These are phyloP conservation scores for Mayamaea pseudoterrestris DNA, from an alignment of 108 stramenopile genomes.

Conservation along the genomic window DNA sequence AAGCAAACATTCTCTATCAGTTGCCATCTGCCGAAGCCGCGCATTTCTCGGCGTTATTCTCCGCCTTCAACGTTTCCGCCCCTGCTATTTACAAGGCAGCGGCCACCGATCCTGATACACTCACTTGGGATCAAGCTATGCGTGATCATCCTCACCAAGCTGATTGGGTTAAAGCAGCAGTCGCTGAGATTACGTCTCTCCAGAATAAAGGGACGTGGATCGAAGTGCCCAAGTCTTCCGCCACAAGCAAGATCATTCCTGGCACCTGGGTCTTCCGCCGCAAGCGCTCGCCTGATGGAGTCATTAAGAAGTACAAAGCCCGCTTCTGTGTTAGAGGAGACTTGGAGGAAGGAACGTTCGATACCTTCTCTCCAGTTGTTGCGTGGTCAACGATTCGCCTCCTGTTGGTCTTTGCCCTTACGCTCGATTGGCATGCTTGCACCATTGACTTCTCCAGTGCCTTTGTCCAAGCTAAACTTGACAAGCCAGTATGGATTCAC, in stretches of 20 bases:
- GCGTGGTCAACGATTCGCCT: conserved; percentile 20
- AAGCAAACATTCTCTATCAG: too few species aligned
- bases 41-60: not conserved
- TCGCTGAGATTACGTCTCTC: conserved; percentile 10
- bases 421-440: not conserved
- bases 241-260: conserved; percentile 10
- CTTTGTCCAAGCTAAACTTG: conserved; percentile 12
- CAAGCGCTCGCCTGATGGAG: conserved; percentile 35
- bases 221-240: not conserved
- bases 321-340: conserved; percentile 29
- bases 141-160: conserved; percentile 10
- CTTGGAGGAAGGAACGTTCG: conserved; percentile 14
- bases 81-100: not conserved
- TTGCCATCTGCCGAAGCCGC: too few species aligned
- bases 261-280: conserved; percentile 28
- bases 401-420: conserved; percentile 7
- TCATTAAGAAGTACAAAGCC: conserved; percentile 29
- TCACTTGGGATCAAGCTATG: conserved; percentile 11
- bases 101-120: not conserved
- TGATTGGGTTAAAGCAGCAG: conserved; percentile 13
- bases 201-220: too few species aligned
- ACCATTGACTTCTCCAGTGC: conserved; percentile 12
- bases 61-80: not conserved
- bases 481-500: conserved; percentile 8
- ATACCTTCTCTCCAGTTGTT: conserved; percentile 38